Evolutionary conservation across 1,284 basidiomycete species (phyloP), one percentile per base, ranked within the genome.

Genomic region (Trametes pubescens): DNA sequence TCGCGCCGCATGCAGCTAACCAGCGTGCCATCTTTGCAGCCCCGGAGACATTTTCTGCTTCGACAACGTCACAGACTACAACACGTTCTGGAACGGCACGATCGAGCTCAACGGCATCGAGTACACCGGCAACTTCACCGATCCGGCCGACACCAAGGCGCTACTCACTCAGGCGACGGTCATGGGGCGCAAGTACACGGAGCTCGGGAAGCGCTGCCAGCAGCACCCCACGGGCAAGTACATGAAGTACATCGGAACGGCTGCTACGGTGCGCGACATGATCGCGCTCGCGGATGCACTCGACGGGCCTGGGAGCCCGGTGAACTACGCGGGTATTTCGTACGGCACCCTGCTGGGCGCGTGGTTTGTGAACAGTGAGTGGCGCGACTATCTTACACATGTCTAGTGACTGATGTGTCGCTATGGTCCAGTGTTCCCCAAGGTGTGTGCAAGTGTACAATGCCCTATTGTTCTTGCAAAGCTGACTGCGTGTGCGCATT

Each of bases 331-430:
- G 16, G 69, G 69, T 0, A 8, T 64, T 2, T 67, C 64, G 24
- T 67, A 69, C 32, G 68, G 68, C 1, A 55, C 68, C 0, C 3
- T 66, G 0, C n/a, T 71, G 2, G 69, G 66, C 6, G 43, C 62
- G 1, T 69, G 65, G 62, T 40, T 71, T 24, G 47, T 71, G 11
- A 62, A 67, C n/a, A 71, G 69, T 69, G 29, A 61, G 69, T 63
- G 1, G 18, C 46, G 4, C n/a, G 6, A 9, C 3, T 5, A 4
- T 6, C 7, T 24, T 14, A 1, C 29, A 29, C 29, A 1, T 26
- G 35, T 18, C 24, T 37, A 5, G 5, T 21, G 2, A 22, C 34
- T 1, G 7, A 16, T 11, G 7, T 18, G 40, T 44, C 2, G 2
- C 16, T n/a, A 14, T n/a, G n/a, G n/a, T 22, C 2, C 26, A 67